Evolutionary conservation across 1,284 basidiomycete species (phyloP).

Genomic region (Tetrapyrgos nigripes): DNA sequence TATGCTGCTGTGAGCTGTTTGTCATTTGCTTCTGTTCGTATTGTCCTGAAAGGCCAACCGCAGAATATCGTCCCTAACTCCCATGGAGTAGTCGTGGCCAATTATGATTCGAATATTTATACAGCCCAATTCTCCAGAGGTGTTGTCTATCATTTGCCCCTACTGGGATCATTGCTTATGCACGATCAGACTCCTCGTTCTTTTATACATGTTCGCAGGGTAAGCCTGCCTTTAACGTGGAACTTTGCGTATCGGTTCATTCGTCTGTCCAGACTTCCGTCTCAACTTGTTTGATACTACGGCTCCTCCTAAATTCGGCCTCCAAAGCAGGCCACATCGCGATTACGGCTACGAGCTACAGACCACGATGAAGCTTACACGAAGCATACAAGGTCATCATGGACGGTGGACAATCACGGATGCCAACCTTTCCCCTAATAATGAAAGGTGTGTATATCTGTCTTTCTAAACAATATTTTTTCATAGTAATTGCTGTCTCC

Average conservation of each 20-base stretch:
- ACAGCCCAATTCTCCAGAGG: slow-evolving; percentile 91
- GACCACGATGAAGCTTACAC: slow-evolving; percentile 78
- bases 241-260: slow-evolving; percentile 16
- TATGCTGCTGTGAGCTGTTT: slow-evolving; percentile 50
- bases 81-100: slow-evolving; percentile 86
- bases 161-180: slow-evolving; percentile 18
- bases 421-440: slow-evolving; percentile 91
- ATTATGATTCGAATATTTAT: slow-evolving; percentile 85
- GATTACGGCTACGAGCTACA: slow-evolving; percentile 49
- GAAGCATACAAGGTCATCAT: slow-evolving; percentile 78
- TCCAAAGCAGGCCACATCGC: slow-evolving; percentile 15
- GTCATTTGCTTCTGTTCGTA: not conserved
- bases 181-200: slow-evolving; percentile 71
- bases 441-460: slow-evolving; percentile 68
- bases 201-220: slow-evolving; percentile 87
- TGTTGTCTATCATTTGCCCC: slow-evolving; percentile 26
- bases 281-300: slow-evolving; percentile 89
- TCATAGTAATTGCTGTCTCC: slow-evolving; percentile 11
- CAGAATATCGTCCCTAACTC: slow-evolving; percentile 87
- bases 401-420: slow-evolving; percentile 95
- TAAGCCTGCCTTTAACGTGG: slow-evolving; percentile 30
- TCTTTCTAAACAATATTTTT: slow-evolving; percentile 6
- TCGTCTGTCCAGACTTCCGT: slow-evolving; percentile 69
- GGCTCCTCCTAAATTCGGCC: slow-evolving; percentile 45
- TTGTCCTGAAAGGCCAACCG: slow-evolving; percentile 8